Evolutionary conservation across 2,329 filamentous ascomycete genomes (phyloP).

Genomic region (Mollisia scopiformis): DNA sequence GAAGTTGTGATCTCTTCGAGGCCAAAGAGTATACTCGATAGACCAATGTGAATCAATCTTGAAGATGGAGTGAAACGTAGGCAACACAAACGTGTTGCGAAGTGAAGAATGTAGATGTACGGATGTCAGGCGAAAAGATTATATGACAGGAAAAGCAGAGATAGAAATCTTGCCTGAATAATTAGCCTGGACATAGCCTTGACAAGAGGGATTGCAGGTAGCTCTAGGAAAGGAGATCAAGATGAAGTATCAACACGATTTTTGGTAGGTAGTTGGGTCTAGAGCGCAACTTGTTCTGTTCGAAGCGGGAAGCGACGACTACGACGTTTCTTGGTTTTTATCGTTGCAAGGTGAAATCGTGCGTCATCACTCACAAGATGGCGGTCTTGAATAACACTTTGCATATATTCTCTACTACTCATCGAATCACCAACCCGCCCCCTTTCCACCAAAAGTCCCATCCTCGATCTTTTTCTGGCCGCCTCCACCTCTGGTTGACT

Average conservation of each 20-base stretch:
- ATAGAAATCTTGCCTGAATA: too few species aligned
- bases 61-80: too few species aligned
- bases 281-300: neutral
- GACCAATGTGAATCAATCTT: too few species aligned
- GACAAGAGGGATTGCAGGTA: neutral
- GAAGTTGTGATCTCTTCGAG: too few species aligned
- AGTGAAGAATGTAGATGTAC: too few species aligned
- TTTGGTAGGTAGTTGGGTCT: neutral
- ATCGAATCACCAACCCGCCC: constrained; percentile 34
- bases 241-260: too few species aligned
- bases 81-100: too few species aligned
- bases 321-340: neutral
- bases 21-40: too few species aligned
- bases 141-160: too few species aligned
- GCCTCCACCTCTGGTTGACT: constrained; percentile 53
- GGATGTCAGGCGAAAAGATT: too few species aligned
- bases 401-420: neutral
- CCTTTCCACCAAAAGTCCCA: constrained; percentile 40
- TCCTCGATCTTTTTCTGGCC: constrained; percentile 48
- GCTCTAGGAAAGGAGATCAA: too few species aligned
- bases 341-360: neutral
- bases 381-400: neutral
- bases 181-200: too few species aligned
- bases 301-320: neutral
- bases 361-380: neutral